Evolutionary conservation across 176 grass and related monocot species (phyloP).

Genomic region (Melocanna baccifera): DNA sequence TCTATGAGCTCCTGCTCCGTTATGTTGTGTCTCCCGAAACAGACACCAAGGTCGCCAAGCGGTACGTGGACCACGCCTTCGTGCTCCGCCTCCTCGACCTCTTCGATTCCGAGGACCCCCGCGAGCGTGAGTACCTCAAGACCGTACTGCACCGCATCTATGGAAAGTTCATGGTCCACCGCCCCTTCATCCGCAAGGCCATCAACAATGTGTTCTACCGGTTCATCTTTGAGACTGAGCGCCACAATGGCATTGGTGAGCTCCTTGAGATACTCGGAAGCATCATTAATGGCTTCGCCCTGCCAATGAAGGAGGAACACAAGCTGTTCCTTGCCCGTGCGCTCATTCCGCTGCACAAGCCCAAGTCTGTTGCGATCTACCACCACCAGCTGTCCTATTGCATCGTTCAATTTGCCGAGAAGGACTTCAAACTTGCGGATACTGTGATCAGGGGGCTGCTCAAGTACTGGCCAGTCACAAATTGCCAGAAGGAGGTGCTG

Average conservation of each 20-base stretch:
- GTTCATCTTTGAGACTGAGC: conserved; percentile 88
- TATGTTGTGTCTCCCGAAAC: conserved; percentile 80
- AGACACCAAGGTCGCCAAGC: conserved; percentile 84
- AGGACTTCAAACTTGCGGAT: conserved; percentile 87
- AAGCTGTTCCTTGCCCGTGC: conserved; percentile 78
- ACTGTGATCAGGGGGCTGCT: conserved; percentile 74
- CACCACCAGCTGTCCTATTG: conserved; percentile 88
- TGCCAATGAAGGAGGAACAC: conserved; percentile 96
- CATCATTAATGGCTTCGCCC: conserved; percentile 87
- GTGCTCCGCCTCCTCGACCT: conserved; percentile 73
- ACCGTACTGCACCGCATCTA: conserved; percentile 88
- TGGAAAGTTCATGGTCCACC: conserved; percentile 94
- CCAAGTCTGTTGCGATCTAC: conserved; percentile 70
- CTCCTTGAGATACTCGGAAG: conserved; percentile 84
- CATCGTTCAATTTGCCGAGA: conserved; percentile 87
- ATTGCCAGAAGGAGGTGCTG: conserved; percentile 92
- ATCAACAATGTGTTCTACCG: conserved; percentile 91
- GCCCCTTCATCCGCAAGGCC: conserved; percentile 76
- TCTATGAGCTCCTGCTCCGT: conserved; percentile 80
- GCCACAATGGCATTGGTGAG: conserved; percentile 73
- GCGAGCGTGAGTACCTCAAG: conserved; percentile 85
- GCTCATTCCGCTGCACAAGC: conserved; percentile 78
- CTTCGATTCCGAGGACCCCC: conserved; percentile 80
- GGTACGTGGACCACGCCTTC: conserved; percentile 79
- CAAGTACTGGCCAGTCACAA: conserved; percentile 88